Evolutionary conservation across 2,329 filamentous ascomycete species (phyloP), one percentile per base, ranked within the genome.

Genomic region (Arachnopeziza araneosa): DNA sequence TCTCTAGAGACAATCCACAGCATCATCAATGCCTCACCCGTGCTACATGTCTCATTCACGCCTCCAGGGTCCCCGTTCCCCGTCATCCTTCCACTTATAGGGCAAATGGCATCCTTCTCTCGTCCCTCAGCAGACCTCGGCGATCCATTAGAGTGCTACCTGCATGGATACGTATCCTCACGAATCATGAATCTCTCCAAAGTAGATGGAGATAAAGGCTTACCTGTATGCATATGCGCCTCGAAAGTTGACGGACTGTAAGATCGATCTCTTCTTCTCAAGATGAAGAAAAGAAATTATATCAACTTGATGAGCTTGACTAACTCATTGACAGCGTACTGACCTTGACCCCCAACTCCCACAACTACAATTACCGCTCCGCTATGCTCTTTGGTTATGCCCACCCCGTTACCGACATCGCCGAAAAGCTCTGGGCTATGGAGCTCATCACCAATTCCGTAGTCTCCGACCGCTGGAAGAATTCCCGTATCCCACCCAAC

Each of bases 341-440:
- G 24, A 83, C 89, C 19, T 81, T 96, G 10, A 91, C 90, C 0
- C 88, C 91, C n/a, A 89, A 90, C 77, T 84, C 82, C 59, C 90
- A 96, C 78, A 90, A 84, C 76, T 93, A 91, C 78, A 95, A 96
- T 77, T 96, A 96, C 77, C 89, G 90, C 63, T 91, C 86, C 49
- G 89, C 89, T 12, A 78, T 91, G 6, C 79, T 95, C 17, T 91
- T 93, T 70, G 92, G 91, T 0, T 82, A 87, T 70, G 91, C 87
- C 0, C 78, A 75, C 9, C 73, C 87, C 1, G 89, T 96, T 5
- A 82, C 83, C 2, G 83, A 87, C 60, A 71, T 76, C 0, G 82
- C 80, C 1, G 91, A 96, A 76, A 90, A 90, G 70, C 73, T 90
- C 3, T 95, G 83, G 75, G 91, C 90, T 12, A 88, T 96, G 85